Evolutionary conservation across 2,329 filamentous ascomycete genomes (phyloP), one percentile per base, ranked within the genome.

Genomic region (Scolecobasidium constrictum): DNA sequence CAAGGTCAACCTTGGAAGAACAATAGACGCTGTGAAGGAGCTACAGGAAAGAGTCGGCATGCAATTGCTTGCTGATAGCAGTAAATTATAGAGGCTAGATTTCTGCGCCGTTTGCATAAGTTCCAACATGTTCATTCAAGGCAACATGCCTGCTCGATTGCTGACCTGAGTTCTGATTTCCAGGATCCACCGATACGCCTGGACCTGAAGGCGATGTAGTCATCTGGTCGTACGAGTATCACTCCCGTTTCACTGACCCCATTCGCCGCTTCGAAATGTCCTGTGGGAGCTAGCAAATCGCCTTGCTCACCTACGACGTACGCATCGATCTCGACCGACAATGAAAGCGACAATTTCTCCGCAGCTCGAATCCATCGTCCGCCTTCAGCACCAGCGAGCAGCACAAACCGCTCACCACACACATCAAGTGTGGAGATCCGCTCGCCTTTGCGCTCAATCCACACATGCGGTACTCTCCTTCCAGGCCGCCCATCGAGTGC

Each of bases 11-110:
- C 64, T 96, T 20, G 88, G 88, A 2, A 77, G 73, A 58, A 77
- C 83, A 1, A 83, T 76, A 56, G 79, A 88, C 57, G 88, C 90
- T 0, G 88, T 96, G 1, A 79, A 75, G 50, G 78, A 87, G 60
- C 63, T 96, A 45, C 90, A 96, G 63, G 65, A 63, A 43, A 64
- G 84, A 17, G 88, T 83, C 1, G 86, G 85, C 0, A 52, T 94
- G 49, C 59, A 62, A 23, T 59, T 90, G 43, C 67, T 73, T 21
- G 76, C 75, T 2, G 55, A 43, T 19, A 28, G 12, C 9, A 20
- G 18, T 31, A 31, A n/a, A 31, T 31, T 31, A 31, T 31, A 31
- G 26, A 31, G n/a, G n/a, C n/a, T n/a, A n/a, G n/a, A n/a, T n/a
- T n/a, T n/a, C n/a, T n/a, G n/a, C n/a, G n/a, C n/a, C n/a, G n/a